phyloP scores from a whole-genome alignment of 805 yeast genomes.

The Peterozyma xylosa region DNA sequence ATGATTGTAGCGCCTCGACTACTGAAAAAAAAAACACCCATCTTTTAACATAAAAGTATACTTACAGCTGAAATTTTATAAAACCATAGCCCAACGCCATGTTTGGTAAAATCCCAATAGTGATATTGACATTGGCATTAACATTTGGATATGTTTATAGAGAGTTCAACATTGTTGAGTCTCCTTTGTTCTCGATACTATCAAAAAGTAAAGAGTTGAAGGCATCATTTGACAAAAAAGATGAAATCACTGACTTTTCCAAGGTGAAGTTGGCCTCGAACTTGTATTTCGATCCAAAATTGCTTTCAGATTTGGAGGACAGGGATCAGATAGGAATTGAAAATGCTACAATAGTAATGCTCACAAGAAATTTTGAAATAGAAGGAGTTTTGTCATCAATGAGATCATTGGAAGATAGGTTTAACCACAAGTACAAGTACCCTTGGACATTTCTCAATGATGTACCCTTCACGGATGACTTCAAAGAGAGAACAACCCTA shows the following conservation, averaged over 20 bases:
- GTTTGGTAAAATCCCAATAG: not conserved
- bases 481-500: constrained; percentile 49
- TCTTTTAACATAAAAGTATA: too few species aligned
- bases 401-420: constrained; percentile 71
- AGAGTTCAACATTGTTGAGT: too few species aligned
- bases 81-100: not conserved
- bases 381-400: constrained; percentile 68
- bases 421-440: constrained; percentile 57
- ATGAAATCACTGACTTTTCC: constrained; percentile 8
- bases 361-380: constrained; percentile 76
- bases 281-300: constrained; percentile 24
- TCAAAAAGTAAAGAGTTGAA: not conserved
- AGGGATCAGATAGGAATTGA: constrained; percentile 42
- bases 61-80: too few species aligned
- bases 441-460: constrained; percentile 80
- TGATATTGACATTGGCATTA: not conserved
- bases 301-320: constrained; percentile 21
- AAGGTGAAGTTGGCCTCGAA: constrained; percentile 29
- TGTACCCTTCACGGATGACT: constrained; percentile 56
- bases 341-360: constrained; percentile 84
- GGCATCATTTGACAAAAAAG: not conserved
- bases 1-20: too few species aligned
- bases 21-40: too few species aligned
- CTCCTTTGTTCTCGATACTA: not conserved
- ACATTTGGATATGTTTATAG: not conserved